Evolutionary conservation across 345 rosid genomes (phyloP).

Genomic region (Sonneratia caseolaris): DNA sequence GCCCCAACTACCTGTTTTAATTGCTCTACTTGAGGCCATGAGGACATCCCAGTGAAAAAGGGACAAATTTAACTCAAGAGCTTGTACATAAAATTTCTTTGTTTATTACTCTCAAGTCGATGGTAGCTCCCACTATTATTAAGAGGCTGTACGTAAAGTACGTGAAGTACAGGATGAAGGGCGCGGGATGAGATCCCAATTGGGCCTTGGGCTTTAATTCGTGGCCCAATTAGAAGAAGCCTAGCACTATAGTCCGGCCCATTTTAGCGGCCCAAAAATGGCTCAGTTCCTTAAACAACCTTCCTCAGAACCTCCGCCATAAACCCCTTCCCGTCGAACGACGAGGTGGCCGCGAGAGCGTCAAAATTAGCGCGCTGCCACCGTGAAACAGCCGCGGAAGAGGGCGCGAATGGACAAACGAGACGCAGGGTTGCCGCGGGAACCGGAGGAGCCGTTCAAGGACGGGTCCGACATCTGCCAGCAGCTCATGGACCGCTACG

Average conservation of each 20-base stretch:
- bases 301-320: neutral
- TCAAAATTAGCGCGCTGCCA: neutral
- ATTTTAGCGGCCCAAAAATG: neutral
- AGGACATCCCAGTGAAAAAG: no score
- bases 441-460: conserved; percentile 18
- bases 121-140: no score
- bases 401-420: neutral
- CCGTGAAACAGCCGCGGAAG: conserved; percentile 3
- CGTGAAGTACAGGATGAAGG: neutral
- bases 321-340: neutral
- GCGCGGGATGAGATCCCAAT: no score
- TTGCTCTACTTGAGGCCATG: no score
- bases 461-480: conserved; percentile 58
- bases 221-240: neutral
- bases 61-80: no score
- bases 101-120: no score
- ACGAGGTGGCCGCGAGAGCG: neutral
- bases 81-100: no score
- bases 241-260: neutral
- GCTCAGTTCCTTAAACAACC: neutral
- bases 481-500: conserved; percentile 83
- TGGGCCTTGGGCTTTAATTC: neutral
- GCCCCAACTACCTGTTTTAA: no score
- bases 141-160: no score
- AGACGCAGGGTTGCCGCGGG: neutral